Conservation (phyloP, 495 filamentous ascomycete species). For the Penicillium pancosmium region DNA sequence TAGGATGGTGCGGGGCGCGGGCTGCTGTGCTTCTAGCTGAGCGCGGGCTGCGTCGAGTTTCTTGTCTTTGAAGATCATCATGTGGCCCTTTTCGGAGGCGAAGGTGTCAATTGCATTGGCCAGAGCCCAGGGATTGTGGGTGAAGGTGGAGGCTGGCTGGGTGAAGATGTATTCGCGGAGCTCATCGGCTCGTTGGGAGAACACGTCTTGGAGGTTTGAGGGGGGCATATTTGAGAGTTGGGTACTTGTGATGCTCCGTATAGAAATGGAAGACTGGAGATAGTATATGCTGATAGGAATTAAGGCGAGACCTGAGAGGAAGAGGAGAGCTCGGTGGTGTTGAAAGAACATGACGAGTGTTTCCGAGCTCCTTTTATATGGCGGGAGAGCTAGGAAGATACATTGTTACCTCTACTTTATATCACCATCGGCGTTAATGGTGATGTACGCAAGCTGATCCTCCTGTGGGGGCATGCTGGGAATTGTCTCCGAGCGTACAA, state of each 20-base stretch:
- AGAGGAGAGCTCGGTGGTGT: not conserved
- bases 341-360: too few species aligned
- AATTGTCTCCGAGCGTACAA: not conserved
- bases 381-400: too few species aligned
- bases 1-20: conserved; percentile 27
- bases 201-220: conserved; percentile 5
- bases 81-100: conserved; percentile 19
- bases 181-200: conserved; percentile 16
- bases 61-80: conserved; percentile 30
- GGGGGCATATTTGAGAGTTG: not conserved
- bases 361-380: too few species aligned
- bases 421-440: not conserved
- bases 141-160: conserved; percentile 17
- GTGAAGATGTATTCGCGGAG: conserved; percentile 30
- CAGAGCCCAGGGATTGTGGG: conserved; percentile 30
- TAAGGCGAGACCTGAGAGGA: conserved; percentile 3
- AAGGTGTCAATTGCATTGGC: conserved; percentile 27
- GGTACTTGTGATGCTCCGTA: not conserved
- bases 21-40: conserved; percentile 17
- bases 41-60: conserved; percentile 23
- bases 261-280: conserved; percentile 1
- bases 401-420: not conserved
- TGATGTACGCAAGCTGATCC: conserved; percentile 1
- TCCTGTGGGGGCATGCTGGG: not conserved
- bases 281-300: conserved; percentile 9